phyloP scores from a whole-genome alignment of 495 filamentous ascomycete species.

The Aeminium ludgeri region DNA sequence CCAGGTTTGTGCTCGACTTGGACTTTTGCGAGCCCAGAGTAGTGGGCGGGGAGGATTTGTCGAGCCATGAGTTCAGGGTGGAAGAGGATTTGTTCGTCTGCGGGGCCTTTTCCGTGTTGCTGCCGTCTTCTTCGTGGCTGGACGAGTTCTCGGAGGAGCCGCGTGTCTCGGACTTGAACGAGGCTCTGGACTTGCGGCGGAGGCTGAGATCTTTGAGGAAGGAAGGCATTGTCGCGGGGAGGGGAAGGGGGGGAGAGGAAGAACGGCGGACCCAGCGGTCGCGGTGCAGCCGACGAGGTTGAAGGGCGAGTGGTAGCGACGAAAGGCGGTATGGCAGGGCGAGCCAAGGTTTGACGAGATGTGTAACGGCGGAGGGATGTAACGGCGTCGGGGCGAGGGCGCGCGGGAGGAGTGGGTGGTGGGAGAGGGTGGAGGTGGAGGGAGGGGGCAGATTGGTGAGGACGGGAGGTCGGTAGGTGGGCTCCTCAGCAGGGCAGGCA shows the following conservation, averaged over 20 bases:
- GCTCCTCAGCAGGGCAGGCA: no score
- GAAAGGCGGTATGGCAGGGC: no score
- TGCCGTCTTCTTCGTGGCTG: conserved; percentile 5
- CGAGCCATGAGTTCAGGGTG: conserved; percentile 42
- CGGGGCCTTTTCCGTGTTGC: conserved; percentile 15
- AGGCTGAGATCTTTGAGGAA: conserved; percentile 54
- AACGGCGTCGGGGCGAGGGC: no score
- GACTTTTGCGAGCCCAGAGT: conserved; percentile 39
- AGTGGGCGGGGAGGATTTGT: conserved; percentile 41
- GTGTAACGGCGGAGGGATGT: no score
- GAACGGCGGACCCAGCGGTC: no score
- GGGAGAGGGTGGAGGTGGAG: no score
- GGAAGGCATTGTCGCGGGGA: conserved; percentile 25
- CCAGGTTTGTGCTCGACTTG: conserved; percentile 36
- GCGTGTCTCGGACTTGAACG: conserved; percentile 35
- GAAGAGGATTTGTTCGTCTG: conserved; percentile 44
- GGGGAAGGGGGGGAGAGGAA: not conserved
- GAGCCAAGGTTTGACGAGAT: no score
- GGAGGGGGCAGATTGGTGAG: no score
- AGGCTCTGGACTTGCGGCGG: conserved; percentile 38
- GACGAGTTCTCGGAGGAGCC: conserved; percentile 31
- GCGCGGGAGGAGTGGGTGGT: no score
- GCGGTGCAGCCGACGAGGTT: no score
- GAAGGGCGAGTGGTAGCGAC: no score
- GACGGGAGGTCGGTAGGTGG: no score